Base-by-base conservation (phyloP, 2,329 filamentous ascomycete genomes). In the Epichloe uncinata region DNA sequence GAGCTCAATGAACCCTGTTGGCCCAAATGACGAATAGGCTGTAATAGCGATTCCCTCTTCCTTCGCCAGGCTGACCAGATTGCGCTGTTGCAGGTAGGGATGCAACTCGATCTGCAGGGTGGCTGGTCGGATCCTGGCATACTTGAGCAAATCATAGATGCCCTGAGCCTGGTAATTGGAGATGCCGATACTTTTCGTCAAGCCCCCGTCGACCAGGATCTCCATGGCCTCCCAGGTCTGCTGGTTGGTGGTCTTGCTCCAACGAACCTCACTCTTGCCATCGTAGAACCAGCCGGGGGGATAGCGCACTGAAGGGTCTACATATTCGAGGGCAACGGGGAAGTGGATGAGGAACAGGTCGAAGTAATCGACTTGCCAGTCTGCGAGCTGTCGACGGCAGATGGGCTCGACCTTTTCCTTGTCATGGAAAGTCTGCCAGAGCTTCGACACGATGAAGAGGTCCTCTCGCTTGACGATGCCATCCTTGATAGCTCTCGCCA, bases 391-490 rank as follows among this genome's bases (percentile, higher is more conserved):
- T 63, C 82, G 83, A 67, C 79, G 79, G 68, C 74, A 77, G 63
- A 93, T 88, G 52, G 82, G 81, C 69, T 84, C 80, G 54, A 91
- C 86, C 59, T 78, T 77, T 58, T 91, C 82, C 59, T 75, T 75
- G 61, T 91, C 84, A 74, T 95, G 87, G 79, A 89, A 95, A 57
- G 82, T 83, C 73, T 91, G 89, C 88, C 89, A 95, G 52, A 95
- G 83, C 75, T 95, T 95, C 69, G 84, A 88, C 56, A 90, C 85
- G 63, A 95, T 82, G 79, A 95, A 95, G 64, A 95, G 84, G 22
- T 95, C 87, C 68, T 86, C 81, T 53, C 87, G 84, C 73, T 83
- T 88, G 58, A 90, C 85, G 52, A 91, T 67, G 42, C 86, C 85
- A 8, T 93, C 87, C 63, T 84, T 77, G 69, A 93, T 87, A 61